Evolutionary conservation across 1,284 basidiomycete species (phyloP).

Genomic region (Erythrobasidium hasegawianum): DNA sequence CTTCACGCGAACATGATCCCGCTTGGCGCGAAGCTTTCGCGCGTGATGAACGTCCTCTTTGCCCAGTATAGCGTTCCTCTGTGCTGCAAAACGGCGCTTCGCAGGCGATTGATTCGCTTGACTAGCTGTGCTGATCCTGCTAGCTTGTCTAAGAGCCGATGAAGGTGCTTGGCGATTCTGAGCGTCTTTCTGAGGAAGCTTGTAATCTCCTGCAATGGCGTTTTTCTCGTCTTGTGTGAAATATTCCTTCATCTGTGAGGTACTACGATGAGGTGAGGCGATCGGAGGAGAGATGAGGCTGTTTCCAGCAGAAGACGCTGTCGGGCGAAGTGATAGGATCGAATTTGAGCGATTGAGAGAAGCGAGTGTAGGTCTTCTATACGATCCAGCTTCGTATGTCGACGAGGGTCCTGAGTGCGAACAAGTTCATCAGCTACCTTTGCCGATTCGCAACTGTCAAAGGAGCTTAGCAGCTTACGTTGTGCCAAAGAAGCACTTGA

Average conservation of each 20-base stretch:
- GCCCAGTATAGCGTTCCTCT: not conserved
- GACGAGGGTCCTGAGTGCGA: not conserved
- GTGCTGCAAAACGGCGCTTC: not conserved
- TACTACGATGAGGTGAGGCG: not conserved
- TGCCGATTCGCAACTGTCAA: not conserved
- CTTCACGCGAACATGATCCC: not conserved
- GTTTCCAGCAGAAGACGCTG: not conserved
- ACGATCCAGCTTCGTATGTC: not conserved
- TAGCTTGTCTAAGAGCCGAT: not conserved
- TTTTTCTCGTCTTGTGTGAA: not conserved
- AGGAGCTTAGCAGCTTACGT: not conserved
- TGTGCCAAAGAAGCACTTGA: not conserved
- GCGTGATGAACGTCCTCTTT: not conserved
- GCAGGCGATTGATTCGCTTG: not conserved
- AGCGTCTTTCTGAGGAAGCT: not conserved
- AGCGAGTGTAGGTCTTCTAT: slow-evolving; percentile 17
- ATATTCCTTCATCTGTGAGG: not conserved
- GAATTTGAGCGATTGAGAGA: slow-evolving; percentile 17
- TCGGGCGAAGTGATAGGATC: not conserved
- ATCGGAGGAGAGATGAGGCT: slow-evolving; percentile 1
- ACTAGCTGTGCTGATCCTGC: not conserved
- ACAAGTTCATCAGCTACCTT: not conserved
- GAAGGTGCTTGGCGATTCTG: not conserved
- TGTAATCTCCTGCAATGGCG: not conserved
- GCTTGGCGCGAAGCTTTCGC: not conserved